Evolutionary conservation across 2,329 filamentous ascomycete genomes (phyloP), one percentile per base, ranked within the genome.

Genomic region (Aspergillus jensenii): DNA sequence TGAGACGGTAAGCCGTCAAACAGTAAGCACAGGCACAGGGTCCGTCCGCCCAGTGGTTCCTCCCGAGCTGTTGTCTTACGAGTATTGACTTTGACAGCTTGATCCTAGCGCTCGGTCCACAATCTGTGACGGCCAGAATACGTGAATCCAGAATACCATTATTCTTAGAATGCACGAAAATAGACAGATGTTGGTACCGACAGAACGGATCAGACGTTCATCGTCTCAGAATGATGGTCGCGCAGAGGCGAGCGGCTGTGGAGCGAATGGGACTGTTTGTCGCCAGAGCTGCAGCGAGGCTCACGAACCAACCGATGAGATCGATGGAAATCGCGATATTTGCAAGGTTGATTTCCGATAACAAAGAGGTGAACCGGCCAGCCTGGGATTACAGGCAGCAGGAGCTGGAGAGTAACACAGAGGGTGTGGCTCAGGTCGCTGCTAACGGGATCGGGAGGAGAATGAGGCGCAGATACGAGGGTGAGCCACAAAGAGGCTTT

Each of bases 391-490:
- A 11, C 25, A 43, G 27, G n/a, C 33, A 21, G 31, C 39, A 33
- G 25, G 23, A 44, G 31, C 23, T 56, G 21, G 11, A 33, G 23
- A 45, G 11, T 35, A n/a, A 52, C 33, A 44, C 21, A 40, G 27
- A 33, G 47, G 52, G 51, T 59, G 45, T 50, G 53, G 17, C 45
- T 44, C 37, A 35, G 9, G 31, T 21, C 25, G 35, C 4, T 37
- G 35, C 15, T 37, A 9, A 31, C 9, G 27, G 23, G 23, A 25
- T 2, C 19, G 7, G n/a, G 25, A 37, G 6, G n/a, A 4, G 40
- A 55, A 23, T 55, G 53, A 45, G 62, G 52, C 56, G 60, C 58
- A 62, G 58, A 62, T 54, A 62, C 60, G 62, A 61, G 60, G 31
- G 56, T 55, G 59, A 64, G 62, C 62, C 62, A 64, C 62, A 62